These are phyloP conservation scores for Triangularia verruculosa DNA, from an alignment of 2,329 filamentous ascomycete species.

Conservation along the genomic window DNA sequence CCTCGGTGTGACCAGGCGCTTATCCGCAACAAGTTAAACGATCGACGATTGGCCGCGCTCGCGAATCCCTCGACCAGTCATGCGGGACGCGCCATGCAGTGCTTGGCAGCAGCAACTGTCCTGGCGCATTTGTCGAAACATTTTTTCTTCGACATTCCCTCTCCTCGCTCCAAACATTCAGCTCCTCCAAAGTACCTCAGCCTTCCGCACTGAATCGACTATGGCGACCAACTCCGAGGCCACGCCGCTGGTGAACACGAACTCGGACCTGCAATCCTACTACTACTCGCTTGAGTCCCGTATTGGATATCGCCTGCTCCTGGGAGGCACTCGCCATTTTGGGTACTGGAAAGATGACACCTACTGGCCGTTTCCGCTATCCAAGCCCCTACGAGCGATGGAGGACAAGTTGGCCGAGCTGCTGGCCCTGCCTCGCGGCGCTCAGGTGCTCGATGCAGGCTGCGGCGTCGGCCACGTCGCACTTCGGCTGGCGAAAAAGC, in stretches of 20 bases:
- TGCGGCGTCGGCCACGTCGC: constrained; percentile 51
- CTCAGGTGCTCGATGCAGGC: constrained; percentile 50
- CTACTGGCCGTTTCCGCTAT: constrained; percentile 46
- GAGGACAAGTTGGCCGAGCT: constrained; percentile 45
- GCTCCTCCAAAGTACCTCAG: neutral
- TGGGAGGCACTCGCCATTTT: constrained; percentile 50
- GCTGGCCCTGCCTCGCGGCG: constrained; percentile 38
- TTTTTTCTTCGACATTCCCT: neutral
- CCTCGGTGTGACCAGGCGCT: neutral
- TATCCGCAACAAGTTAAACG: neutral
- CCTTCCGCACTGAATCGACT: neutral
- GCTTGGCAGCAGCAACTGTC: neutral
- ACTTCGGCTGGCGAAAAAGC: constrained; percentile 42
- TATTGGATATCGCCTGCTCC: constrained; percentile 41
- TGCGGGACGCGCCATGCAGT: neutral
- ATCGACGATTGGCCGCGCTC: neutral
- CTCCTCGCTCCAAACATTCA: neutral
- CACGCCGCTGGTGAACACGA: constrained; percentile 29
- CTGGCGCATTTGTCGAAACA: neutral
- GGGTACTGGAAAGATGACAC: constrained; percentile 46
- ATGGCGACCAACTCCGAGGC: neutral
- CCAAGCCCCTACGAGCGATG: constrained; percentile 41
- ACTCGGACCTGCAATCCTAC: constrained; percentile 42
- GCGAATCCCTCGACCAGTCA: neutral
- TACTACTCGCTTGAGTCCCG: constrained; percentile 46